These are phyloP conservation scores for Syncephalastrum sp. DNA, from an alignment of 371 early-diverging fungal species.

Conservation along the genomic window DNA sequence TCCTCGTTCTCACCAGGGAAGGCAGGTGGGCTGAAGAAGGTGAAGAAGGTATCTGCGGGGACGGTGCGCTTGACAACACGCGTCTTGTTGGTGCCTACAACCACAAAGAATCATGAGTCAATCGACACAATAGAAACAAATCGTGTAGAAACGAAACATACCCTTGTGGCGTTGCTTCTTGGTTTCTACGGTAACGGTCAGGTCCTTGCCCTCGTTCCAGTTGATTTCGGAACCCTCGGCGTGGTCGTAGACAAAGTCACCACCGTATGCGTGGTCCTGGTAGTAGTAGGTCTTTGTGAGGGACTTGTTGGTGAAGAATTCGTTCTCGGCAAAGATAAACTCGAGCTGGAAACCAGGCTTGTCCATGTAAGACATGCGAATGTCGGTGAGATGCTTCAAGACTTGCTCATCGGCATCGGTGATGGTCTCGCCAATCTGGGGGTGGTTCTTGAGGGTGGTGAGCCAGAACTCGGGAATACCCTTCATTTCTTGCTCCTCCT, in stretches of 20 bases:
- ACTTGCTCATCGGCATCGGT: constrained; percentile 88
- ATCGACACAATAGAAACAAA: not conserved
- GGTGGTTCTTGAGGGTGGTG: constrained; percentile 83
- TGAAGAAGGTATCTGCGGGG: constrained; percentile 93
- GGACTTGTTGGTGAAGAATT: constrained; percentile 81
- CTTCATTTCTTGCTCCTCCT: constrained; percentile 20
- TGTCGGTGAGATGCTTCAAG: constrained; percentile 80
- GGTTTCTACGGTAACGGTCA: constrained; percentile 87
- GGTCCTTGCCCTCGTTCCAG: constrained; percentile 96
- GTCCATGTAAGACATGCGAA: constrained; percentile 80
- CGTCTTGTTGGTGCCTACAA: constrained; percentile 87
- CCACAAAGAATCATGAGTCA: constrained; percentile 5
- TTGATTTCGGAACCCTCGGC: constrained; percentile 87
- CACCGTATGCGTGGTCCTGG: constrained; percentile 70
- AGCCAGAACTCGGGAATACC: constrained; percentile 92
- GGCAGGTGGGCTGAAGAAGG: constrained; percentile 86
- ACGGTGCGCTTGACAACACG: constrained; percentile 95
- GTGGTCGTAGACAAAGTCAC: constrained; percentile 84
- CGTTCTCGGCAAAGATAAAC: constrained; percentile 88
- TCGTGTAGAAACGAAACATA: constrained; percentile 5
- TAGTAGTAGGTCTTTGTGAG: constrained; percentile 92
- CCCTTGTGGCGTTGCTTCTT: constrained; percentile 98
- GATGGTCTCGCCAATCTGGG: constrained; percentile 76
- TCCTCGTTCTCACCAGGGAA: constrained; percentile 76
- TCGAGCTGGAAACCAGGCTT: constrained; percentile 92